Evolutionary conservation across 176 grass and related monocot genomes (phyloP).

Genomic region (Eragrostis curvula): DNA sequence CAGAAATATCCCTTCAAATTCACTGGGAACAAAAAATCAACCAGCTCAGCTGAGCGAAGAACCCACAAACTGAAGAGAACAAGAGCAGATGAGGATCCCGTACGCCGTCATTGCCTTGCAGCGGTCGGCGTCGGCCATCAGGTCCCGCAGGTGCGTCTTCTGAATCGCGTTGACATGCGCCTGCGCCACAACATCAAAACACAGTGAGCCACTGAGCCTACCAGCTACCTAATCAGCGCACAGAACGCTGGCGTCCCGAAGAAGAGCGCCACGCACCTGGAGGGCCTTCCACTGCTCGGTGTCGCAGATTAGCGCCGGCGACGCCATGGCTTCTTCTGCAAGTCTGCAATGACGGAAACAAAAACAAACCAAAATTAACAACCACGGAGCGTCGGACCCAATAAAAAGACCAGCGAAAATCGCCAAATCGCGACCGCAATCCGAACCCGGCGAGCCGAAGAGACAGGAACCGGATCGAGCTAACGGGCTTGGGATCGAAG

Average conservation of each 20-base stretch:
- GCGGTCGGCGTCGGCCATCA: slow-evolving; percentile 80
- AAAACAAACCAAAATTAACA: neutral
- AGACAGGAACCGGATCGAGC: neutral
- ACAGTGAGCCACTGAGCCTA: slow-evolving; percentile 46
- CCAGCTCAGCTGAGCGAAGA: slow-evolving; percentile 13
- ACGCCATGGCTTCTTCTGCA: slow-evolving; percentile 53
- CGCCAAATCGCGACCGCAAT: neutral
- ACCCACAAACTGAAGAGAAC: neutral
- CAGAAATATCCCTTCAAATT: slow-evolving; percentile 72
- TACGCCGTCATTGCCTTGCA: slow-evolving; percentile 84
- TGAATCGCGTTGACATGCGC: slow-evolving; percentile 68
- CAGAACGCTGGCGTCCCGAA: neutral
- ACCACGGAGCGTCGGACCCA: neutral
- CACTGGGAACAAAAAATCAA: slow-evolving; percentile 47
- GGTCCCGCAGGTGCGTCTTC: slow-evolving; percentile 74
- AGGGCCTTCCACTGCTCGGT: slow-evolving; percentile 83
- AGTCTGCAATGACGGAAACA: neutral
- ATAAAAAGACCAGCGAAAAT: neutral
- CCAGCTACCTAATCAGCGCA: slow-evolving; percentile 29
- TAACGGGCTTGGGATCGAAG: neutral
- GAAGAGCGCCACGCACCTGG: slow-evolving; percentile 47
- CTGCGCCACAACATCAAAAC: slow-evolving; percentile 45
- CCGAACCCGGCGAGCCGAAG: neutral
- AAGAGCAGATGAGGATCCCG: neutral
- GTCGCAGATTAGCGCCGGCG: slow-evolving; percentile 70